A percentile compares a stretch with the other conserved stretches of the same genome.
These are phyloP conservation scores for Arctium minus DNA, from an alignment of 129 eudicot species.

Conservation along the genomic window DNA sequence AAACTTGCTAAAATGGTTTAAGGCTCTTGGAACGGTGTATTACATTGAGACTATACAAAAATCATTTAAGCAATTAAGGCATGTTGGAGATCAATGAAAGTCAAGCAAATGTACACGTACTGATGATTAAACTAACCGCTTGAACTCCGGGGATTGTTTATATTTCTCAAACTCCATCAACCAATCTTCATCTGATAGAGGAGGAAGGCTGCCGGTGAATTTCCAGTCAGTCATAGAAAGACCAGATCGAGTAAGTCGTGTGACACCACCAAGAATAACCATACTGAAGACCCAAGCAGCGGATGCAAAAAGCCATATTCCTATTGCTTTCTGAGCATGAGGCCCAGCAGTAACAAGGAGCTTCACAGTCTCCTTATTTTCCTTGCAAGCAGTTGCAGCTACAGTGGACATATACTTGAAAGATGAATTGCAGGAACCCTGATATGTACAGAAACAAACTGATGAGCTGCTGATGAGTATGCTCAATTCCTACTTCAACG, in stretches of 20 bases:
- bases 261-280: slow-evolving; percentile 95
- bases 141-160: slow-evolving; percentile 94
- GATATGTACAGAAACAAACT: slow-evolving; percentile 15
- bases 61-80: not conserved
- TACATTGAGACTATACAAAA: slow-evolving; percentile 1
- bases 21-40: not conserved
- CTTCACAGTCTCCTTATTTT: slow-evolving; percentile 54
- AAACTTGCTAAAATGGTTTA: not conserved
- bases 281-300: slow-evolving; percentile 99
- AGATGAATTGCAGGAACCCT: slow-evolving; percentile 51
- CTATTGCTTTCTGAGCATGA: slow-evolving; percentile 84
- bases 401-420: slow-evolving; percentile 52
- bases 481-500: not conserved
- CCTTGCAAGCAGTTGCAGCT: slow-evolving; percentile 46
- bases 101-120: slow-evolving; percentile 24
- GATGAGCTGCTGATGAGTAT: not conserved
- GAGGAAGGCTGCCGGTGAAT: slow-evolving; percentile 91
- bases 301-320: slow-evolving; percentile 95
- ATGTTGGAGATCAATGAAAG: not conserved
- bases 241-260: slow-evolving; percentile 86
- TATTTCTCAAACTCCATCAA: slow-evolving; percentile 85
- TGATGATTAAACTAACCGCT: slow-evolving; percentile 65
- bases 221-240: slow-evolving; percentile 99
- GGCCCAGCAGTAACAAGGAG: slow-evolving; percentile 88
- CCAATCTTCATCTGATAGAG: slow-evolving; percentile 86